phyloP scores from a whole-genome alignment of 306 rosid species.

The Trifolium fragiferum region DNA sequence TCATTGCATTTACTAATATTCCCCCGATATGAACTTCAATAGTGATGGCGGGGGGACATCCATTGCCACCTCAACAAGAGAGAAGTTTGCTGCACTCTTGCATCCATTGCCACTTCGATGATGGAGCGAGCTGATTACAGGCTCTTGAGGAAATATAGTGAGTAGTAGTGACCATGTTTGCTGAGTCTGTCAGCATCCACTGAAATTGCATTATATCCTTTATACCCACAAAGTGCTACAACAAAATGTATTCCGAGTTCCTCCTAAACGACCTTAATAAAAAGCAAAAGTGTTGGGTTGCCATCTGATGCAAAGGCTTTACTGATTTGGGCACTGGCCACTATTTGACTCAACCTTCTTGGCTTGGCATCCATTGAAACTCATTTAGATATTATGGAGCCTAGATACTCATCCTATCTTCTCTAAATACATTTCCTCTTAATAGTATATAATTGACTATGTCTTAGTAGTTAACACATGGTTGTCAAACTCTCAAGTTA shows the following conservation, averaged over 20 bases:
- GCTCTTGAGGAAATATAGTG: neutral
- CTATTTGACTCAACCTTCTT: neutral
- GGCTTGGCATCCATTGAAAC: neutral
- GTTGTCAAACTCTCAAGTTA: neutral
- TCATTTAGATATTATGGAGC: neutral
- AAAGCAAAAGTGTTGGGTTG: neutral
- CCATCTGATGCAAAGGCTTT: neutral
- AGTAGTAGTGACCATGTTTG: neutral
- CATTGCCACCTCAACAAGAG: neutral
- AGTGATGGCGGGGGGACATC: neutral
- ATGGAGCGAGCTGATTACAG: neutral
- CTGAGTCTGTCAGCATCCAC: neutral
- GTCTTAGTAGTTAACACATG: neutral
- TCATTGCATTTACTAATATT: neutral
- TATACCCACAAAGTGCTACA: neutral
- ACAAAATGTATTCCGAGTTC: neutral
- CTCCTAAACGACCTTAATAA: neutral
- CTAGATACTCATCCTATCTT: neutral
- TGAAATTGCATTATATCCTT: constrained; percentile 1
- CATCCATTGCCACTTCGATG: neutral
- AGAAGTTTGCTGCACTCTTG: constrained; percentile 4
- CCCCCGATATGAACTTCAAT: neutral
- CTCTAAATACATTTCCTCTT: neutral
- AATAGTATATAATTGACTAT: neutral
- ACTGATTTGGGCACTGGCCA: neutral